These are phyloP conservation scores for Cadophora malorum DNA, from an alignment of 2,329 filamentous ascomycete species.

Conservation along the genomic window DNA sequence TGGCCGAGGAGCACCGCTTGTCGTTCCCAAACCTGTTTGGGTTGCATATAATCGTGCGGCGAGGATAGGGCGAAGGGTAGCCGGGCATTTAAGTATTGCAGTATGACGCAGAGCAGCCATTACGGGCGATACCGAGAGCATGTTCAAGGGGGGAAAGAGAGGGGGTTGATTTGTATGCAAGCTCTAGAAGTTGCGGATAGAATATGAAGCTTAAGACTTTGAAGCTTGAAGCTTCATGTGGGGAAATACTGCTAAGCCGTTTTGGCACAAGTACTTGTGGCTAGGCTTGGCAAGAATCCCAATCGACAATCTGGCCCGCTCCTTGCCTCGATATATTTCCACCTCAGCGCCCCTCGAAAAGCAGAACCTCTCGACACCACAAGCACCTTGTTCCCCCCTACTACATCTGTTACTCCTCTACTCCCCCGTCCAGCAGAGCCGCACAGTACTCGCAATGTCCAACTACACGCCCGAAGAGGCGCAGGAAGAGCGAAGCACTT, in stretches of 20 bases:
- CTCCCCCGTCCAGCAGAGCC: too few relatives aligned
- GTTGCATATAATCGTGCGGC: conserved; percentile 63
- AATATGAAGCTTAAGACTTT: not conserved
- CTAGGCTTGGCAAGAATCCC: conserved; percentile 12
- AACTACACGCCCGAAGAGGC: too few relatives aligned
- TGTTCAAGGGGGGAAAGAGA: not conserved
- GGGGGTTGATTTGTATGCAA: too few relatives aligned
- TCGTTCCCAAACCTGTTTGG: conserved; percentile 52
- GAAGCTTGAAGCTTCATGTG: conserved; percentile 27
- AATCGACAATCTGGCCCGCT: conserved; percentile 43
- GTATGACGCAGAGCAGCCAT: conserved; percentile 39
- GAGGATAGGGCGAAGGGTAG: conserved; percentile 48
- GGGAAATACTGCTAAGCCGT: conserved; percentile 26
- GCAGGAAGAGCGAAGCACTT: too few relatives aligned
- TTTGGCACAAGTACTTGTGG: conserved; percentile 13
- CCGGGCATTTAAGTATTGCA: conserved; percentile 48
- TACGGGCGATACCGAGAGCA: too few relatives aligned
- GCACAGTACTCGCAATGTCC: too few relatives aligned
- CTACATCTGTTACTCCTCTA: too few relatives aligned
- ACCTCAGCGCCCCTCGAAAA: conserved; percentile 23
- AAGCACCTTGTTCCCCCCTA: too few relatives aligned
- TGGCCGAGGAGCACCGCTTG: conserved; percentile 46
- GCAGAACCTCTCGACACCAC: too few relatives aligned
- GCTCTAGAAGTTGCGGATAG: too few relatives aligned
- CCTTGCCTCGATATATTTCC: conserved; percentile 23